phyloP scores from a whole-genome alignment of 176 grass and related monocot species.

The Avena eriantha region DNA sequence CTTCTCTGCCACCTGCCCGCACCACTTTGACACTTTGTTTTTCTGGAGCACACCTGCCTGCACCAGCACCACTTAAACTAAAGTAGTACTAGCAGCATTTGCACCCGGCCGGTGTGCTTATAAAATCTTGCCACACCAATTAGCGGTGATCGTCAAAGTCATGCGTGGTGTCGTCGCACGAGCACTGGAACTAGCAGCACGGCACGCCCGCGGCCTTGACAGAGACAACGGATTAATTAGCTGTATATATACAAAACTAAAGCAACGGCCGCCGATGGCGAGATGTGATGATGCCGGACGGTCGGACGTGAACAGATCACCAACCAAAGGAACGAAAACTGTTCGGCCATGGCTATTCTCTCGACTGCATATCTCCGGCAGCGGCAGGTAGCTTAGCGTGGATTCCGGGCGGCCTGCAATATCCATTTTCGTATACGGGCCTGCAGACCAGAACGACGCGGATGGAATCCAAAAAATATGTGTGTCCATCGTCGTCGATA shows the following conservation, averaged over 20 bases:
- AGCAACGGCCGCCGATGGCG: conserved; percentile 2
- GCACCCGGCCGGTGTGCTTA: neutral
- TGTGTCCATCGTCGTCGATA: neutral
- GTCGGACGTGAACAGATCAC: neutral
- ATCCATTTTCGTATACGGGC: neutral
- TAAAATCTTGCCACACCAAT: neutral
- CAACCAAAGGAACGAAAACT: neutral
- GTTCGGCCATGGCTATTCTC: neutral
- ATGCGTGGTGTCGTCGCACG: neutral
- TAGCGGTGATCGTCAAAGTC: neutral
- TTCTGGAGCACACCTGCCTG: neutral
- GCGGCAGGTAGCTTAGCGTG: neutral
- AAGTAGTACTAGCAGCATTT: no score
- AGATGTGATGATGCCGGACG: neutral
- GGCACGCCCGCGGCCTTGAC: neutral
- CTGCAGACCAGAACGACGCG: neutral
- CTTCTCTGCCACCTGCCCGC: neutral
- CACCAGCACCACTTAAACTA: neutral
- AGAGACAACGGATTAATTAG: neutral
- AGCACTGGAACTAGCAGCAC: neutral
- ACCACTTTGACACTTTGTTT: neutral
- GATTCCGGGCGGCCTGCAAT: conserved; percentile 5
- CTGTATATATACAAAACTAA: neutral
- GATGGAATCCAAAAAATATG: neutral
- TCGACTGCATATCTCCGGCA: neutral